Evolutionary conservation across 2,329 filamentous ascomycete species (phyloP).

Genomic region (Monosporascus sp.): DNA sequence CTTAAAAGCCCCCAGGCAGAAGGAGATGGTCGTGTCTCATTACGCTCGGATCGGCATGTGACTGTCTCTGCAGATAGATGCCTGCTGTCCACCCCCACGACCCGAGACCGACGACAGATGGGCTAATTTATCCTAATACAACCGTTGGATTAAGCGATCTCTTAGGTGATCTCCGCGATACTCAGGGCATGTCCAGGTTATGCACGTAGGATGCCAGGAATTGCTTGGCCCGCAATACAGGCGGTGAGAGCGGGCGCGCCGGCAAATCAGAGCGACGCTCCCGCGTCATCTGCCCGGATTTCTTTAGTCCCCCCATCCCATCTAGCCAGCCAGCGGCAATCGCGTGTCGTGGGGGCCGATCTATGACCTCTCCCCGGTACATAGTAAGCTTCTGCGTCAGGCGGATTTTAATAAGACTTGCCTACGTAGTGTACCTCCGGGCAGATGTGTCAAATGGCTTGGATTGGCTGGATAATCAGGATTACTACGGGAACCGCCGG

Average conservation of each 20-base stretch:
- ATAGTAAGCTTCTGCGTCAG: neutral
- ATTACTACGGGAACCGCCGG: too few relatives aligned
- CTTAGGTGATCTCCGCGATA: neutral
- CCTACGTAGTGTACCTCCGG: too few relatives aligned
- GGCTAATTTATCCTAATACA: too few relatives aligned
- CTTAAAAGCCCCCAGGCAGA: neutral
- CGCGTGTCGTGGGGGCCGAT: neutral
- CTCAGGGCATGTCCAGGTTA: neutral
- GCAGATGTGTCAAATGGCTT: too few relatives aligned
- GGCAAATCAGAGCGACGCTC: neutral
- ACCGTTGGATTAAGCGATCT: neutral
- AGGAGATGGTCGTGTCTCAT: too few relatives aligned
- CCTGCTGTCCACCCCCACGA: too few relatives aligned
- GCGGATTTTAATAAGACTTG: too few relatives aligned
- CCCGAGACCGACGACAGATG: neutral
- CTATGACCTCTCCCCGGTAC: neutral
- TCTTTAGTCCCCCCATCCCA: neutral
- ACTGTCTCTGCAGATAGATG: too few relatives aligned
- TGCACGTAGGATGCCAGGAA: too few relatives aligned
- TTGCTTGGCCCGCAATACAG: neutral
- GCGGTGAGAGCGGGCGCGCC: neutral
- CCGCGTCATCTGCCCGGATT: neutral
- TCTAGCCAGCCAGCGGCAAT: too few relatives aligned
- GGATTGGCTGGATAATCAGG: too few relatives aligned
- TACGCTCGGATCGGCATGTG: too few relatives aligned